These are phyloP conservation scores for Dryadomyces quercus-mongolicae DNA, from an alignment of 2,329 filamentous ascomycete genomes.

Conservation along the genomic window DNA sequence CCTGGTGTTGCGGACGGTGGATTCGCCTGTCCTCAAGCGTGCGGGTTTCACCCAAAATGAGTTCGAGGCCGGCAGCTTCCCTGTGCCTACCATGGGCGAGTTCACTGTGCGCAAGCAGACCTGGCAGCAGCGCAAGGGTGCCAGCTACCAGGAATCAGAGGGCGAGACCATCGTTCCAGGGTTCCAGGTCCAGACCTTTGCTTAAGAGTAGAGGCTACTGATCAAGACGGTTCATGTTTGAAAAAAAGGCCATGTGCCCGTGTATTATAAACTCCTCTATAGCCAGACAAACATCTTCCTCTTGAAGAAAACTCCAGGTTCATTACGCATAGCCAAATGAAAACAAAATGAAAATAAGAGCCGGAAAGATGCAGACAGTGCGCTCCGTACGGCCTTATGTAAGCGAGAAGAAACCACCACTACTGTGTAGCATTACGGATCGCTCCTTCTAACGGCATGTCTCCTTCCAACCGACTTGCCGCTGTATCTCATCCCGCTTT, in stretches of 20 bases:
- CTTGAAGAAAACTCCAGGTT: neutral
- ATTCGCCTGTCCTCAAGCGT: constrained; percentile 21
- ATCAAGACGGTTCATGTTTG: no score
- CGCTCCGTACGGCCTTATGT: neutral
- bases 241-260: neutral
- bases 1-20: constrained; percentile 22
- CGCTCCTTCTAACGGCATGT: neutral
- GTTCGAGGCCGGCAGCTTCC: constrained; percentile 13
- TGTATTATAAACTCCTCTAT: no score
- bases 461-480: neutral
- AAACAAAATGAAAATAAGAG: no score
- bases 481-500: neutral
- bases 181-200: neutral
- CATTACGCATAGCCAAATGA: neutral
- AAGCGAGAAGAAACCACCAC: neutral
- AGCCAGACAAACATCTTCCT: no score
- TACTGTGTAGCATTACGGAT: neutral
- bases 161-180: constrained; percentile 2
- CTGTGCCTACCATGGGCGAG: constrained; percentile 1
- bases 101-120: constrained; percentile 3
- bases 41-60: constrained; percentile 23
- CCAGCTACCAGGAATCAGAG: neutral
- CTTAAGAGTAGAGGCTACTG: neutral
- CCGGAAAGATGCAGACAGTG: no score
- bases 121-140: constrained; percentile 2